Percentiles rank a stretch among this genome's conserved stretches.
phyloP scores from a whole-genome alignment of 306 rosid species.

The Psophocarpus tetragonolobus region DNA sequence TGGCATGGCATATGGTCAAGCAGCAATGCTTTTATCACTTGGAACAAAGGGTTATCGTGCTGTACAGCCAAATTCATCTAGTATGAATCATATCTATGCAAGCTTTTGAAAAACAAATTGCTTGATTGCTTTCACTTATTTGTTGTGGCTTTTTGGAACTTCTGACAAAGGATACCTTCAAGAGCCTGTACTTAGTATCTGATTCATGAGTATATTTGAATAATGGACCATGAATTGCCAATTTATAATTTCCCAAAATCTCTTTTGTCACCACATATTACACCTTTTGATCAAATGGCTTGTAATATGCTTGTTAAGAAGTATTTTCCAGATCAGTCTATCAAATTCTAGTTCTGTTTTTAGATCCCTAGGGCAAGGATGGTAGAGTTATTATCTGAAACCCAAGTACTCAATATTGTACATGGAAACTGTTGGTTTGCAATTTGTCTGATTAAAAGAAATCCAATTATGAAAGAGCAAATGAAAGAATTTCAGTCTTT shows the following conservation, averaged over 20 bases:
- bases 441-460: background rate
- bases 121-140: conserved; percentile 23
- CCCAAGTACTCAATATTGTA: background rate
- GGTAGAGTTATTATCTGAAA: background rate
- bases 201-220: background rate
- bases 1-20: conserved; percentile 95
- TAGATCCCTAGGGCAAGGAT: background rate
- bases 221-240: background rate
- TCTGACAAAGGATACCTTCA: background rate
- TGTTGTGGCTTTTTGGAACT: conserved; percentile 18
- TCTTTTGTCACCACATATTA: background rate
- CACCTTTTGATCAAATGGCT: background rate
- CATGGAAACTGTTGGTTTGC: background rate
- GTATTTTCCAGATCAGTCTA: background rate
- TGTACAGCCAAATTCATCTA: conserved; percentile 71
- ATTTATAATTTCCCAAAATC: conserved; percentile 16
- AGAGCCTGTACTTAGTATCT: background rate
- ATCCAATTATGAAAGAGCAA: background rate
- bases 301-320: background rate
- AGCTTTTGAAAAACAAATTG: conserved; percentile 1
- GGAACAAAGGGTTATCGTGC: conserved; percentile 91
- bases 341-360: conserved; percentile 6
- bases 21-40: conserved; percentile 85
- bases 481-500: background rate
- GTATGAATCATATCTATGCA: conserved; percentile 52